Conservation (phyloP, 2,329 filamentous ascomycete genomes). For the Triangularia setosa region DNA sequence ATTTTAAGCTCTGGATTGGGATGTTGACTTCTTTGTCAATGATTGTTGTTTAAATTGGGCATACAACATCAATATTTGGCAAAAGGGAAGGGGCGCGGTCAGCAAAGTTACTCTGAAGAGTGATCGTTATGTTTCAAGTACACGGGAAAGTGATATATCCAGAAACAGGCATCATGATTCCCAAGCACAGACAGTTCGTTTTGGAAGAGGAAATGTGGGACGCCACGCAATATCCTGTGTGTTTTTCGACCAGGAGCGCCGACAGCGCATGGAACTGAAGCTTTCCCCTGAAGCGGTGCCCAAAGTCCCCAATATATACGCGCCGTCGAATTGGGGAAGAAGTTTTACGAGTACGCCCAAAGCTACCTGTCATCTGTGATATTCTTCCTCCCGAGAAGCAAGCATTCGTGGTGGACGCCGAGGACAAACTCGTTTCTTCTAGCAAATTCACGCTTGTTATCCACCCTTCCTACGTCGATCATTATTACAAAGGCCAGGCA, state of each 20-base stretch:
- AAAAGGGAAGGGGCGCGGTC: neutral
- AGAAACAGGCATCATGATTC: neutral
- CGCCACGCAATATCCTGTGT: neutral
- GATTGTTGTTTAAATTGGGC: neutral
- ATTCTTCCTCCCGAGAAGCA: neutral
- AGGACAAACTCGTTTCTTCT: neutral
- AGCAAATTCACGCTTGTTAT: neutral
- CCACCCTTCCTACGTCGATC: neutral
- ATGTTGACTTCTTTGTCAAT: neutral
- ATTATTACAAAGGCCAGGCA: too few species aligned
- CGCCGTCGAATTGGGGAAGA: neutral
- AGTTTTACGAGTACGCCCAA: neutral
- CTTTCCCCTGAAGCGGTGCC: neutral
- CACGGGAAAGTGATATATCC: too few species aligned
- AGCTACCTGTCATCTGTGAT: neutral
- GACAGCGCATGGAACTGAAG: neutral
- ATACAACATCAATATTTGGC: neutral
- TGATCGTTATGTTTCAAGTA: too few species aligned
- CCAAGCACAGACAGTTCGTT: neutral
- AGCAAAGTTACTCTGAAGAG: too few species aligned
- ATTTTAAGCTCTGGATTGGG: neutral
- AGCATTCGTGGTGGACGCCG: neutral
- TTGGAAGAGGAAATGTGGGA: neutral
- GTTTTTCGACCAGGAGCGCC: neutral
- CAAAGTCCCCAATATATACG: neutral